Base-by-base conservation (phyloP, 2,329 filamentous ascomycete species). In the Monosporascus sp. region DNA sequence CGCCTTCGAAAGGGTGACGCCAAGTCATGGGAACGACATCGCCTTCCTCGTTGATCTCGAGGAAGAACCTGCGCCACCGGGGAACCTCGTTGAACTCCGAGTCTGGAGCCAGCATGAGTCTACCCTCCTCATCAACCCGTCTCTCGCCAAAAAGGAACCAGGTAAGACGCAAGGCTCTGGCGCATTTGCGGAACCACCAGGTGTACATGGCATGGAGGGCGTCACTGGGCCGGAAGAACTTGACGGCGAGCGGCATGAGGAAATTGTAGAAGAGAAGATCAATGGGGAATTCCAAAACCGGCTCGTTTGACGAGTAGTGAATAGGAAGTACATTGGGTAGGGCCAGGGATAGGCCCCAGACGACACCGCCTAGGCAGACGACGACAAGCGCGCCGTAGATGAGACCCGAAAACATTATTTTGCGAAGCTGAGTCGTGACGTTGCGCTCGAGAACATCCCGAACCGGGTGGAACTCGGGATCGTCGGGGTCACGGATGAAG, bases 221-320 rank as follows among this genome's bases (percentile, higher is more conserved):
- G 65, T 96, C 88, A 49, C 89, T 90, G 2, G 93, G 92, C 66
- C 88, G 89, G 70, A 96, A 87, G 61, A 90, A 85, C 61, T 83
- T 87, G 60, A 97, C 83, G 14, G 92, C 85, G 48, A 96, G 74
- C 0, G 94, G 94, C 77, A 97, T 94, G 47, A 97, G 75, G 68
- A 97, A 96, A 70, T 97, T 97, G 78, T 97, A 99, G 68, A 97
- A 94, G 17, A 99, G 76, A 2, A 99, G 77, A 65, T 99, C 93
- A 55, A 96, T 83, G 0, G 94, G 94, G 59, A 99, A 97, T 67
- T 97, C 94, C 47, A 97, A 77, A 0, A 96, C 88, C 0, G 94
- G 92, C 61, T 96, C 89, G 58, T 92, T 93, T 1, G 90, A 93
- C 2, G 91, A 90, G 83, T 95, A 97, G 69, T 93, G 89, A 46